Evolutionary conservation across 2,329 filamentous ascomycete genomes (phyloP), one percentile per base, ranked within the genome.

Genomic region (Didymellaceae sp.): DNA sequence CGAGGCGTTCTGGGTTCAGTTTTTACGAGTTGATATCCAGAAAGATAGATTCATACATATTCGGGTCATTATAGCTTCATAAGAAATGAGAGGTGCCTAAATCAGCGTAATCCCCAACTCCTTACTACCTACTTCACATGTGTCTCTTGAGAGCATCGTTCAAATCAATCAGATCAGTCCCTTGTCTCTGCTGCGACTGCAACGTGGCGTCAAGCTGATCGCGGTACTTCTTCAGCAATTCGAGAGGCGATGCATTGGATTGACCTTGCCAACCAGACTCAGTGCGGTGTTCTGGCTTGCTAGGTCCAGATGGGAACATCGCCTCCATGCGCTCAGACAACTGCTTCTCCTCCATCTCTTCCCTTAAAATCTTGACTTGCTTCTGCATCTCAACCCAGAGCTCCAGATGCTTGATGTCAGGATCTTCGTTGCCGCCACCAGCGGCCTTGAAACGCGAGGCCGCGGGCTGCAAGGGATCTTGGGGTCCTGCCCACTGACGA

Each of bases 371-470:
- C 58, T 73, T 67, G 46, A 77, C 67, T 44, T 77, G 74, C 54
- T 73, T 71, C 65, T 76, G 73, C 3, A 77, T 65, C 58, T 73
- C 74, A 18, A 67, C 55, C 75, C 75, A 77, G 6, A 77, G 58
- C 16, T 73, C 60, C 32, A 75, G 61, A 18, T 73, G 62, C 7
- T 75, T 70, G 21, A 77, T 54, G 25, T 69, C 59, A 9, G 55
- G 52, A 25, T 45, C 48, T 16, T 49, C 52, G n/a, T 24, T 54
- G 17, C 40, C 45, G 4, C 50, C 48, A 8, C 34, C 44, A 17
- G 26, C 14, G n/a, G 20, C 30, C 20, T 31, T 30, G 28, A 39
- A 20, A 17, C 20, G 50, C 35, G 10, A 43, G 32, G 55, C 32
- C 8, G 47, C 40, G 14, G 41, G 13, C 11, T 55, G 53, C 44